Base-by-base conservation (phyloP, 73 alveolate genomes). In the Tetrahymena elliotti region DNA sequence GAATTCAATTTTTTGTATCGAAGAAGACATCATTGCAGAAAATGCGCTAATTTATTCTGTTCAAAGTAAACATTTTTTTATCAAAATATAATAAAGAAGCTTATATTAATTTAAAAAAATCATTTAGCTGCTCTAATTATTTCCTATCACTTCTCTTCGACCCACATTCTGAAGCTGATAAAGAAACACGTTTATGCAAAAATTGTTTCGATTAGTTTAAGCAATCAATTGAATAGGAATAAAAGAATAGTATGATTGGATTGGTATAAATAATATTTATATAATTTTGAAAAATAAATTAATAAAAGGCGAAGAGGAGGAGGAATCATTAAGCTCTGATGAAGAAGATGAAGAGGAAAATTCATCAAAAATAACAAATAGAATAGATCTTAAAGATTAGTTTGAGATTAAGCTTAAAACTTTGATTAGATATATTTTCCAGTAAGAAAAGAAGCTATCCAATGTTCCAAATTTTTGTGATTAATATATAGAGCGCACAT, bases 11-110 rank as follows among this genome's bases (percentile, higher is more conserved):
- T 39, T 84, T 40, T 94, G 8, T 94, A 83, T 37, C 94, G 96
- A 22, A 94, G 94, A 6, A 94, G 93, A 24, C 96, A 94, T 92
- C 96, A 94, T 88, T 94, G 96, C 53, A 38, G 96, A 9, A 94
- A 88, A 94, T 94, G 96, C 92, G 96, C 95, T 16, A 35, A 35
- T 24, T 94, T 94, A 27, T 94, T 84, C 39, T 94, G 96, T 47
- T 94, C 96, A 33, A 92, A 35, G 96, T 94, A 94, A 38, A 8
- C 15, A 54, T 18, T 83, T 15, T 13, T 68, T 31, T n/a, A 22
- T 3, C 1, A 4, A 10, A 68, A 0, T 68, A 68, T 68, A 4
- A 68, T 22, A 18, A 22, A 68, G 33, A 68, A 24, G n/a, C 36
- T 3, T 6, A 11, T n/a, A 15, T n/a, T 18, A 68, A 4, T 36